These are phyloP conservation scores for Phytopythium delawarense DNA, from an alignment of 352 stramenopile genomes.

Conservation along the genomic window DNA sequence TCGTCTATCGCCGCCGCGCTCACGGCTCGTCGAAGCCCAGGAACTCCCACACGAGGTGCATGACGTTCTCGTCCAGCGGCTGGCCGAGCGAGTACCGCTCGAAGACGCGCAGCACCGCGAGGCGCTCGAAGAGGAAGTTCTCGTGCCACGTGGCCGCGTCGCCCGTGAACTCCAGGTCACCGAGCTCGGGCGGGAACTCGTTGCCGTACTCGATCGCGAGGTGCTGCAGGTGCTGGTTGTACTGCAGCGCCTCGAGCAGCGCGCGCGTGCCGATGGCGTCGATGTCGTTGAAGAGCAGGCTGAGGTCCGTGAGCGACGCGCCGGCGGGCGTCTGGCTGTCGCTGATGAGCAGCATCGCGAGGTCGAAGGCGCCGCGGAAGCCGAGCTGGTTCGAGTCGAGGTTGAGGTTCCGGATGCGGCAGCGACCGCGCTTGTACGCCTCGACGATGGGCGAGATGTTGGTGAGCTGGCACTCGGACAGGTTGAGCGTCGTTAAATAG, in stretches of 20 bases:
- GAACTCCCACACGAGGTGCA: slow-evolving; percentile 51
- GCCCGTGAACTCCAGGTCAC: slow-evolving; percentile 45
- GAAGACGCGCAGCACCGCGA: slow-evolving; percentile 43
- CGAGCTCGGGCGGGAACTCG: slow-evolving; percentile 43
- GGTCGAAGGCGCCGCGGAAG: slow-evolving; percentile 49
- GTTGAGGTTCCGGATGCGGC: slow-evolving; percentile 40
- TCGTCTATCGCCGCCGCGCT: slow-evolving; percentile 6
- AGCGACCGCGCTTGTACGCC: slow-evolving; percentile 46
- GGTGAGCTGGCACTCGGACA: slow-evolving; percentile 41
- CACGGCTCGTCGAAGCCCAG: slow-evolving; percentile 39
- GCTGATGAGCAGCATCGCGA: slow-evolving; percentile 55
- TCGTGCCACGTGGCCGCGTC: slow-evolving; percentile 39
- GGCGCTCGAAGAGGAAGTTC: slow-evolving; percentile 41
- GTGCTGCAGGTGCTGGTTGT: slow-evolving; percentile 47
- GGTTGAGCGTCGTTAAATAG: slow-evolving; percentile 46
- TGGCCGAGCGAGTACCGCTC: slow-evolving; percentile 37
- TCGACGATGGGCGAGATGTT: slow-evolving; percentile 47
- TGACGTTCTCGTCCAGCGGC: slow-evolving; percentile 35
- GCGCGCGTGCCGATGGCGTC: slow-evolving; percentile 47
- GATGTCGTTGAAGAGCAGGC: slow-evolving; percentile 51
- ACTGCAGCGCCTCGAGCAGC: slow-evolving; percentile 42
- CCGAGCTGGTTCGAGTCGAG: slow-evolving; percentile 52
- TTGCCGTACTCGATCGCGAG: slow-evolving; percentile 53
- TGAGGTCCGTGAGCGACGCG: slow-evolving; percentile 39
- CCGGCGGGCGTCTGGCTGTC: slow-evolving; percentile 33